Base-by-base conservation (phyloP, 164 flowering plant species). In the Cinnamomum chago region DNA sequence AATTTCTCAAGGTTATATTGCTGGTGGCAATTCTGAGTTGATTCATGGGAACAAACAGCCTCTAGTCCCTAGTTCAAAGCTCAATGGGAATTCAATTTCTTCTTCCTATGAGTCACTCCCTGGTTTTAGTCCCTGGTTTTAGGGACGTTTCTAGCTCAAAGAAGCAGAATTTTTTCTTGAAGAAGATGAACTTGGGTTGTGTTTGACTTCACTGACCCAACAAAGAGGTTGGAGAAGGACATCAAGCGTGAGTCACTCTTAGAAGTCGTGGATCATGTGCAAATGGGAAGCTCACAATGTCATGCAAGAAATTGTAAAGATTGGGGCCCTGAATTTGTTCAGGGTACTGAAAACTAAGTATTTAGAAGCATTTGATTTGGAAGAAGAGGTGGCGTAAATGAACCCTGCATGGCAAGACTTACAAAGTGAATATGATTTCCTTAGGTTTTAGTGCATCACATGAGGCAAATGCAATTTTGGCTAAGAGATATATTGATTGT, bases 401-500 rank as follows among this genome's bases (percentile, higher is more conserved):
- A 97, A 93, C 71, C 92, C 95, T 40, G 90, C 97, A 13, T 93
- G 98, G 98, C 82, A 92, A 12, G 97, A 93, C 79, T 83, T 93
- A 84, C 97, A 91, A 77, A 78, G 89, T 71, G 94, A 89, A 50
- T 92, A 90, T 67, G 97, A 92, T 65, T 82, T 91, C 47, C 78
- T 90, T 22, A 89, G 92, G 78, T 90, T 92, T 81, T 81, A 86
- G 91, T 24, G 85, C 88, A 11, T 93, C 97, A 33, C 81, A 92
- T n/a, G 91, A 93, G 82, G 85, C 85, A 0, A 97, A 91, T 84
- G 90, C 90, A 3, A 92, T 89, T 69, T 76, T 85, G 79, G 97
- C 97, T 14, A 93, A 90, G 81, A 86, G 86, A 77, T 89, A 85
- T 70, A 79, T 93, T 55, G 98, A 91, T 79, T 92, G 86, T 73